phyloP scores from a whole-genome alignment of 2,329 filamentous ascomycete species.

The Raffaelea ambrosiae region DNA sequence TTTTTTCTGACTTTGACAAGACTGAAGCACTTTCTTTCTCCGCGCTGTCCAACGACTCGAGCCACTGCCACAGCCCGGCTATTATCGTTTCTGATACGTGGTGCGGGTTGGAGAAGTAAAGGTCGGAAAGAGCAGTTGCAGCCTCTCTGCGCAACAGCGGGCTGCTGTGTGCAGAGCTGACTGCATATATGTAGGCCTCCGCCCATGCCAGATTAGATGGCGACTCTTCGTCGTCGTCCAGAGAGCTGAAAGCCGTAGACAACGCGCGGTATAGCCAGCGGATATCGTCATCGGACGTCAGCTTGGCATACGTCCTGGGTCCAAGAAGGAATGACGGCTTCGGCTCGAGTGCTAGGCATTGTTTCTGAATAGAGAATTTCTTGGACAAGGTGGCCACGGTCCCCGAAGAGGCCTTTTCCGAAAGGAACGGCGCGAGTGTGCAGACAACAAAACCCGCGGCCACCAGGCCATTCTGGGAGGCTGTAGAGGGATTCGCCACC shows the following conservation, averaged over 20 bases:
- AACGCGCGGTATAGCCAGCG: slow-evolving; percentile 69
- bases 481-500: slow-evolving; percentile 64
- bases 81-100: slow-evolving; percentile 56
- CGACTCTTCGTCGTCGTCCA: slow-evolving; percentile 39
- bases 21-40: slow-evolving; percentile 71
- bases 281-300: slow-evolving; percentile 66
- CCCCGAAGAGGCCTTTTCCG: slow-evolving; percentile 46
- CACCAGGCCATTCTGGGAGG: slow-evolving; percentile 75
- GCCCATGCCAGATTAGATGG: slow-evolving; percentile 65
- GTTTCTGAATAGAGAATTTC: slow-evolving; percentile 53
- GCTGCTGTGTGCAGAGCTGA: slow-evolving; percentile 55
- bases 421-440: slow-evolving; percentile 50
- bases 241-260: slow-evolving; percentile 45
- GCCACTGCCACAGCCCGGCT: slow-evolving; percentile 72
- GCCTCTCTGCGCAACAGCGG: slow-evolving; percentile 57
- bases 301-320: slow-evolving; percentile 73
- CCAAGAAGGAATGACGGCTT: slow-evolving; percentile 86
- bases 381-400: slow-evolving; percentile 40
- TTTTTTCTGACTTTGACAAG: slow-evolving; percentile 54
- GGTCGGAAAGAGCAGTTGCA: slow-evolving; percentile 48
- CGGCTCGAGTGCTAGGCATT: slow-evolving; percentile 60
- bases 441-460: slow-evolving; percentile 68
- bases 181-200: slow-evolving; percentile 72
- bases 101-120: slow-evolving; percentile 54
- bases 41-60: slow-evolving; percentile 54